Percentiles rank a stretch among this genome's conserved stretches.
These are phyloP conservation scores for Suillus hirtellus DNA, from an alignment of 768 basidiomycete species.

Conservation along the genomic window DNA sequence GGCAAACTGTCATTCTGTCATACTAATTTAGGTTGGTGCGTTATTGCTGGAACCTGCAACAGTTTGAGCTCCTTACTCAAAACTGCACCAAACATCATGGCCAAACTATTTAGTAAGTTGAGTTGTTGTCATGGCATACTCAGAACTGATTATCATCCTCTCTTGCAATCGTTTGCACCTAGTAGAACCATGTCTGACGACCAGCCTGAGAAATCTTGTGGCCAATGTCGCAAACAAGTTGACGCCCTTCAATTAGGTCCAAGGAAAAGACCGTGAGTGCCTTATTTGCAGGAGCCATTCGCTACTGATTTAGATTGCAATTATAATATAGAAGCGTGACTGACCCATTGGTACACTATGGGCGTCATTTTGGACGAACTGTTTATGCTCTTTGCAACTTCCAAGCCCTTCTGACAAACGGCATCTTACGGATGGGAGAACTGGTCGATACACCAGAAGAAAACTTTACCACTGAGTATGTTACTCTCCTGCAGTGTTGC, in stretches of 20 bases:
- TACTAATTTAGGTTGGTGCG: too few relatives aligned
- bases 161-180: neutral
- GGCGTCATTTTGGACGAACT: neutral
- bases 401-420: neutral
- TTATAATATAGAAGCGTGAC: constrained; percentile 8
- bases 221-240: constrained; percentile 17
- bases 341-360: constrained; percentile 1
- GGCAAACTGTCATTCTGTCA: too few relatives aligned
- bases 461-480: neutral
- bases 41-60: too few relatives aligned
- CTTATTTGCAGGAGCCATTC: neutral
- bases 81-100: neutral
- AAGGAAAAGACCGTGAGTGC: constrained; percentile 15
- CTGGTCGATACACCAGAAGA: neutral
- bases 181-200: neutral
- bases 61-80: neutral
- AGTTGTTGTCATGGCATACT: neutral
- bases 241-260: constrained; percentile 18
- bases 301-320: neutral
- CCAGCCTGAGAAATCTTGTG: neutral
- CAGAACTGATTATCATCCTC: neutral
- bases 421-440: neutral
- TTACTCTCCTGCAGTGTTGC: neutral
- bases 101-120: neutral
- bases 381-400: neutral